Conservation (phyloP, 371 early-diverging fungal species). For the Mucor saturninus region DNA sequence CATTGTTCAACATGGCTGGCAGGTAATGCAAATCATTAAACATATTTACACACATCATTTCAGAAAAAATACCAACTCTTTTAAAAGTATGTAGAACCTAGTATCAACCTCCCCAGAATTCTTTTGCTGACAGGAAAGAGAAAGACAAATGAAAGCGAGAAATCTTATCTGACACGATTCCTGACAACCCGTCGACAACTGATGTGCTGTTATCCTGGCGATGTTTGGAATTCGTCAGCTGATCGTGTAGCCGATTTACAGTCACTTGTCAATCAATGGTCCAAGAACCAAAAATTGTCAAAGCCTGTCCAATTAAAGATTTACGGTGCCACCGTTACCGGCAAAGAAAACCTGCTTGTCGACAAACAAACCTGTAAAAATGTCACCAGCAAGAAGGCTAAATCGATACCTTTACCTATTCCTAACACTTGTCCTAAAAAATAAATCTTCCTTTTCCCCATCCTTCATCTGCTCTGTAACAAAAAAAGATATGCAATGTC, state of each 20-base stretch:
- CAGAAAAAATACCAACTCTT: neutral
- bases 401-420: constrained; percentile 34
- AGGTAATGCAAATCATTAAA: constrained; percentile 30
- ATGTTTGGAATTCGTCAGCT: constrained; percentile 51
- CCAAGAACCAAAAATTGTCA: constrained; percentile 36
- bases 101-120: constrained; percentile 49
- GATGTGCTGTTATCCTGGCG: constrained; percentile 52
- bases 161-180: constrained; percentile 45
- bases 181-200: constrained; percentile 47
- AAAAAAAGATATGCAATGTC: neutral
- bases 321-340: constrained; percentile 44
- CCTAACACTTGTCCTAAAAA: constrained; percentile 38
- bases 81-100: constrained; percentile 46
- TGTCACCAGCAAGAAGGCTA: constrained; percentile 13
- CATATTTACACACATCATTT: neutral
- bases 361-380: constrained; percentile 35
- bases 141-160: constrained; percentile 34
- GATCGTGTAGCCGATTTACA: constrained; percentile 49
- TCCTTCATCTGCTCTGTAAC: no score
- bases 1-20: constrained; percentile 61
- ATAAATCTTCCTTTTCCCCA: constrained; percentile 1
- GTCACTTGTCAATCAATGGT: constrained; percentile 40
- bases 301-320: constrained; percentile 33
- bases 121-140: constrained; percentile 45
- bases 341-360: constrained; percentile 35